These are phyloP conservation scores for Fusarium verticillioides DNA, from an alignment of 2,329 filamentous ascomycete species.

Conservation along the genomic window DNA sequence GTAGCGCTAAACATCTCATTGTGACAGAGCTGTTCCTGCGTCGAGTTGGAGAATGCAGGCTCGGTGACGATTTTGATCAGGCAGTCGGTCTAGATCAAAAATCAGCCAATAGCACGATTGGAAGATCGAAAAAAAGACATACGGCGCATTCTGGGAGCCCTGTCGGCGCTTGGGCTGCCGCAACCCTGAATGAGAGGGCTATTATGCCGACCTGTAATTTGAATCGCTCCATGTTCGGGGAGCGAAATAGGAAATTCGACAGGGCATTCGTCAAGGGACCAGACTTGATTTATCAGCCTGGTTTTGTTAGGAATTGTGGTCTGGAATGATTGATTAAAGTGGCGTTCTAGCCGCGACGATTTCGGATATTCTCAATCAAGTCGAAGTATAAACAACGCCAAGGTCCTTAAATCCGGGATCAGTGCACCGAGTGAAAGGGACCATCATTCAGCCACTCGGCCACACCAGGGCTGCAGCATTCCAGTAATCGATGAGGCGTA, in stretches of 20 bases:
- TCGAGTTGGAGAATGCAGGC: background rate
- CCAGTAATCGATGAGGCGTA: background rate
- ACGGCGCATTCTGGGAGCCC: background rate
- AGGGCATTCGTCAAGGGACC: rapidly evolving
- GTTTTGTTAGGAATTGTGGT: no score
- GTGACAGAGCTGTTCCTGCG: background rate
- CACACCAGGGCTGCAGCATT: background rate
- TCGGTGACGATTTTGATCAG: background rate
- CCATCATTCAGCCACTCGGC: background rate
- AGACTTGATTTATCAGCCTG: no score
- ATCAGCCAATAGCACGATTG: no score
- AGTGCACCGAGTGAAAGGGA: background rate
- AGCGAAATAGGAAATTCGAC: no score
- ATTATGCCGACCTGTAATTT: no score
- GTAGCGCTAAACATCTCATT: background rate
- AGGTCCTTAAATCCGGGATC: no score
- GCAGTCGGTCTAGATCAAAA: background rate
- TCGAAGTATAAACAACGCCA: no score
- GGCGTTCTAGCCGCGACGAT: no score
- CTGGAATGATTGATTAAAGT: no score
- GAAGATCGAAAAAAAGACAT: background rate
- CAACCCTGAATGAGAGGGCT: no score
- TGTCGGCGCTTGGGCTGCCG: background rate
- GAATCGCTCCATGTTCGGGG: no score
- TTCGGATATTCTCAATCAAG: no score